Base-by-base conservation (phyloP, 371 early-diverging fungal species). In the Mucor velutinosus region DNA sequence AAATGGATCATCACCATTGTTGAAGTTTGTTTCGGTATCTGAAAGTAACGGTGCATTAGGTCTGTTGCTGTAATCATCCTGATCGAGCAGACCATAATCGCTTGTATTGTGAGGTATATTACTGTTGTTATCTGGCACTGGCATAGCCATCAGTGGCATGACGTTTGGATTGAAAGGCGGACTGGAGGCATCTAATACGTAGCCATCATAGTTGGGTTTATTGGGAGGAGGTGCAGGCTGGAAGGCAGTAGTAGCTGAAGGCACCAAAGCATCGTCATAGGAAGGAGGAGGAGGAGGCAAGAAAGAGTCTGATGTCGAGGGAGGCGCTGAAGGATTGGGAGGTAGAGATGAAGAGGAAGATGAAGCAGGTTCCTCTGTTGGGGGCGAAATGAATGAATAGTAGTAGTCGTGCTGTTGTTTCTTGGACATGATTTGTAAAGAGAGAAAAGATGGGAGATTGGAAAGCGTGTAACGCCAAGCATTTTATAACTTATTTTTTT, bases 321-420 rank as follows among this genome's bases (percentile, higher is more conserved):
- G 63, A 49, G 71, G 65, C 17, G 69, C 21, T 14, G 75, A 60
- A 57, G 67, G 63, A 25, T 51, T 30, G 15, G 56, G 29, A 23
- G 14, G 19, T 0, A 39, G 19, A 25, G 47, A 17, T 4, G 45
- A 45, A 7, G 65, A 58, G 43, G 71, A 61, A 35, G 62, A 51
- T 6, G 6, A 37, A 17, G 62, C 35, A 4, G n/a, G 19, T 23
- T 53, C 47, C 7, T 15, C 30, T 14, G 64, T 33, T 5, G 75
- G 58, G n/a, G 73, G 75, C 25, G 73, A 70, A 49, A 64, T 72
- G 21, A 72, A 76, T 4, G 70, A 62, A 23, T 67, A 79, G 33
- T 73, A 79, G 29, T 76, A 74, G 33, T 76, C 67, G 33, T 64
- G 65, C 37, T 61, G 55, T 45, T 64, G 56, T 58, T 70, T 76